These are phyloP conservation scores for Penicillium chermesinum DNA, from an alignment of 495 filamentous ascomycete species.

Conservation along the genomic window DNA sequence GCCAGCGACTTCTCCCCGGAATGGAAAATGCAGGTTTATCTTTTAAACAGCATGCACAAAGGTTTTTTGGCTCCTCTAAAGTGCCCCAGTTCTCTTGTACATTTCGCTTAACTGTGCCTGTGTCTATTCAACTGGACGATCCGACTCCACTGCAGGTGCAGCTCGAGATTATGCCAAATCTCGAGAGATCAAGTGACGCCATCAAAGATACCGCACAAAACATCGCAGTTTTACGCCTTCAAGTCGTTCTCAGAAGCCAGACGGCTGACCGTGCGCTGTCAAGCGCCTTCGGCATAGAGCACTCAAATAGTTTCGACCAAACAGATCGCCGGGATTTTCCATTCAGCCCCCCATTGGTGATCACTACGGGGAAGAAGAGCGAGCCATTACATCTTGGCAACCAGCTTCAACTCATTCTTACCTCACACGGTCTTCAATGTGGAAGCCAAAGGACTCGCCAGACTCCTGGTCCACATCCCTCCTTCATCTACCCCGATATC, in stretches of 20 bases:
- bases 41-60: not conserved
- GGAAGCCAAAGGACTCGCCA: too few species aligned
- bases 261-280: not conserved
- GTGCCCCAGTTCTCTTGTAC: not conserved
- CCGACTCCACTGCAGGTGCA: not conserved
- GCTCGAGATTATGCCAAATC: not conserved
- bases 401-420: not conserved
- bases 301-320: not conserved
- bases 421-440: not conserved
- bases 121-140: not conserved
- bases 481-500: not conserved
- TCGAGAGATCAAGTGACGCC: not conserved
- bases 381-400: not conserved
- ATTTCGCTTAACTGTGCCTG: not conserved
- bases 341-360: not conserved
- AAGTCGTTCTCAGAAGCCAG: not conserved
- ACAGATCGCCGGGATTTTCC: not conserved
- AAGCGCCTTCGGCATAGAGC: not conserved
- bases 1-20: not conserved
- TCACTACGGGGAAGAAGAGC: not conserved
- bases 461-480: not conserved
- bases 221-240: not conserved
- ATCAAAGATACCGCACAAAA: not conserved
- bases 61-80: not conserved
- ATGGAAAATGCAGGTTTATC: not conserved